These are phyloP conservation scores for Penicillium olsonii DNA, from an alignment of 2,329 filamentous ascomycete species.

Conservation along the genomic window DNA sequence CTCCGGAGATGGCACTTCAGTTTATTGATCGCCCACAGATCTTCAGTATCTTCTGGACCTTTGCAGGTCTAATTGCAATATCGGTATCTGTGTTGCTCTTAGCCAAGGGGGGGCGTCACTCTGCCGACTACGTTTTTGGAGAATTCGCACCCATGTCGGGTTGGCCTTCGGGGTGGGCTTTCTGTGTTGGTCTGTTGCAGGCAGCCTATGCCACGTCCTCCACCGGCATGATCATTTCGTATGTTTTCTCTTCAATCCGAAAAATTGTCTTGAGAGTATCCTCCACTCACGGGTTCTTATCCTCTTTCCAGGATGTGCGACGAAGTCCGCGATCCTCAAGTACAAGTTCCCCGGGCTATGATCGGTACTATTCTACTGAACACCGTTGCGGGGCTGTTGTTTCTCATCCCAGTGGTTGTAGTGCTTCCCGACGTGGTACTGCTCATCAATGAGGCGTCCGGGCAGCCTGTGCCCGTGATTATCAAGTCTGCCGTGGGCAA, in stretches of 20 bases:
- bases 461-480: slow-evolving; percentile 70
- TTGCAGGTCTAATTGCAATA: slow-evolving; percentile 61
- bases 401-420: slow-evolving; percentile 71
- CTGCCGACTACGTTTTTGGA: slow-evolving; percentile 58
- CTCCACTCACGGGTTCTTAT: no score
- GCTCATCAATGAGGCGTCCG: slow-evolving; percentile 66
- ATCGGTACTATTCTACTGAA: slow-evolving; percentile 65
- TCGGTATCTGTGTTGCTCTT: slow-evolving; percentile 66
- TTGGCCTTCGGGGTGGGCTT: slow-evolving; percentile 69
- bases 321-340: slow-evolving; percentile 63
- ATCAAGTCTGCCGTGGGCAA: slow-evolving; percentile 73
- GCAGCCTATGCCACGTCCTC: slow-evolving; percentile 68
- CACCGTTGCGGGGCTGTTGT: slow-evolving; percentile 63
- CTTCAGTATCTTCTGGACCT: slow-evolving; percentile 70
- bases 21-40: slow-evolving; percentile 70
- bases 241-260: no score
- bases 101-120: slow-evolving; percentile 66
- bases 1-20: no score
- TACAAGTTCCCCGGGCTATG: slow-evolving; percentile 67
- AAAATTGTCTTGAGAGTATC: no score
- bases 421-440: slow-evolving; percentile 66
- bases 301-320: slow-evolving; percentile 66
- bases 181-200: slow-evolving; percentile 67
- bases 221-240: slow-evolving; percentile 74
- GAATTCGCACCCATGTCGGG: slow-evolving; percentile 64